Percentiles rank a stretch among this genome's conserved stretches.
These are phyloP conservation scores for Tetracladium marchalianum DNA, from an alignment of 495 filamentous ascomycete genomes.

Conservation along the genomic window DNA sequence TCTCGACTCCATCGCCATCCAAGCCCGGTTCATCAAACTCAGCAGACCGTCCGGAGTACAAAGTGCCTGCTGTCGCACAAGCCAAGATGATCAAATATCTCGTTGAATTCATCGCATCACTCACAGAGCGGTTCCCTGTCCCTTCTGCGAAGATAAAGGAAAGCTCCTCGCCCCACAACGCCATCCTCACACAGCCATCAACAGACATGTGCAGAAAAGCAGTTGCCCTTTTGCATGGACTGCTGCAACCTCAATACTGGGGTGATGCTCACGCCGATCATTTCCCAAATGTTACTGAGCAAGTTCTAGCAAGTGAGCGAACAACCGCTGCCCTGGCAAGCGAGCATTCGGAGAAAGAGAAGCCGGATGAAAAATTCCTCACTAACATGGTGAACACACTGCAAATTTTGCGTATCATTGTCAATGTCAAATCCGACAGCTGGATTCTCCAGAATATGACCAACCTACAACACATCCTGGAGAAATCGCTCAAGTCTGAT, in stretches of 20 bases:
- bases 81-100: conserved; percentile 83
- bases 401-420: conserved; percentile 77
- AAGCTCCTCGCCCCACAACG: conserved; percentile 31
- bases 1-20: conserved; percentile 37
- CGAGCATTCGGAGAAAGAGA: conserved; percentile 60
- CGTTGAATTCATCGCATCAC: conserved; percentile 82
- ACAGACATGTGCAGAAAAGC: conserved; percentile 81
- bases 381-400: conserved; percentile 87
- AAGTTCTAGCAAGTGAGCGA: conserved; percentile 62
- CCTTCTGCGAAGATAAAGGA: conserved; percentile 58
- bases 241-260: conserved; percentile 86
- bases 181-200: conserved; percentile 37
- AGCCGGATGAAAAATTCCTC: conserved; percentile 69
- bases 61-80: conserved; percentile 53
- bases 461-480: conserved; percentile 75
- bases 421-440: conserved; percentile 76
- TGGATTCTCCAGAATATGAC: conserved; percentile 74
- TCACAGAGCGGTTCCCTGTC: conserved; percentile 73
- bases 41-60: conserved; percentile 55
- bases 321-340: conserved; percentile 55
- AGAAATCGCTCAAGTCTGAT: conserved; percentile 81
- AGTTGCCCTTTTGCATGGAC: conserved; percentile 68
- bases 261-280: conserved; percentile 77
- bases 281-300: conserved; percentile 81
- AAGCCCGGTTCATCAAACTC: conserved; percentile 24